A percentile compares a stretch with the other conserved stretches of the same genome.
Conservation (phyloP, 495 filamentous ascomycete species). For the Umbilicaria muhlenbergii region DNA sequence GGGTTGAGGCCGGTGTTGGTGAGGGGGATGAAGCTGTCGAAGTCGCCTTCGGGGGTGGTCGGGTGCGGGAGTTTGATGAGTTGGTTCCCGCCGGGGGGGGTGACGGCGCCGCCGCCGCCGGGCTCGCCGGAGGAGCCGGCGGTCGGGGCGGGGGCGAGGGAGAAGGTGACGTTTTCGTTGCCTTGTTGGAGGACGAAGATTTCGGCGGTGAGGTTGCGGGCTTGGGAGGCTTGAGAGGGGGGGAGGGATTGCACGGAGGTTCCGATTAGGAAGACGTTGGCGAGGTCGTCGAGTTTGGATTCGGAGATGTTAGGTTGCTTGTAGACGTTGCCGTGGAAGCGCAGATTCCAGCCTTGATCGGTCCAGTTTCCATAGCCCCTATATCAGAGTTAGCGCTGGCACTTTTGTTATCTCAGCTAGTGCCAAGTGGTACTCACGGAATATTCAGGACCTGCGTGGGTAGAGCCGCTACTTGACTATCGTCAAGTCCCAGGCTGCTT, state of each 20-base stretch:
- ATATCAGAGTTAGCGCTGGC: not conserved
- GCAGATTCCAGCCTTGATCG: conserved; percentile 56
- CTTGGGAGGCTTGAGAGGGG: conserved; percentile 41
- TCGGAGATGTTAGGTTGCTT: conserved; percentile 54
- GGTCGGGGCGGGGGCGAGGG: conserved; percentile 37
- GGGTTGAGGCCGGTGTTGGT: conserved; percentile 32
- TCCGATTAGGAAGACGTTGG: conserved; percentile 53
- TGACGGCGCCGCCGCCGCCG: conserved; percentile 36
- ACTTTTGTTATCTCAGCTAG: not conserved
- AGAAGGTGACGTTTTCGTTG: conserved; percentile 43
- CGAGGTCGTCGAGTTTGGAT: conserved; percentile 45
- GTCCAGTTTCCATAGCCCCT: conserved; percentile 74
- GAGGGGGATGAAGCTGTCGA: conserved; percentile 46
- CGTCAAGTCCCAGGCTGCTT: conserved; percentile 41
- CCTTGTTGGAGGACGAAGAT: conserved; percentile 60
- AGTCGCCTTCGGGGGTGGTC: conserved; percentile 53
- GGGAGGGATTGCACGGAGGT: conserved; percentile 42
- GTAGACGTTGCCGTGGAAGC: conserved; percentile 66
- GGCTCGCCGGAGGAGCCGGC: conserved; percentile 32
- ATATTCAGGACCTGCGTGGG: conserved; percentile 62
- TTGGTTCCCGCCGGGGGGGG: conserved; percentile 39
- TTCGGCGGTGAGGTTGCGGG: conserved; percentile 53
- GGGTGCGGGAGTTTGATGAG: conserved; percentile 35
- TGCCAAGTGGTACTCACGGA: conserved; percentile 25
- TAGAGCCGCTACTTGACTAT: conserved; percentile 35